Base-by-base conservation (phyloP, 371 early-diverging fungal species). In the Fennellomyces sp. region DNA sequence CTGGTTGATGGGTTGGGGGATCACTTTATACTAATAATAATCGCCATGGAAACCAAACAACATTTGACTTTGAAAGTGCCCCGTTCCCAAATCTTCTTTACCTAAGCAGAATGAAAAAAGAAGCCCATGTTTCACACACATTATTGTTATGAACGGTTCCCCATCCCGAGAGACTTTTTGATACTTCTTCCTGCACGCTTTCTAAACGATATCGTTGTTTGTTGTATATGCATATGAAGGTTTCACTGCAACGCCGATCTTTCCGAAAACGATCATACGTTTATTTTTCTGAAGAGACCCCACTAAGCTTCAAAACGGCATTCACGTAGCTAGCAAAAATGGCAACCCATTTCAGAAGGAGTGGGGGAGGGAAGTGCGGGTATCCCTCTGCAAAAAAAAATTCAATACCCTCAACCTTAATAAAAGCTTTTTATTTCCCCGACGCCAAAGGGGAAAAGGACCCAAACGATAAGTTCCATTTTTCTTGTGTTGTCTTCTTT, bases 181-280 rank as follows among this genome's bases (percentile, higher is more conserved):
- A 33, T 33, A 33, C 35, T 33, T 33, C 13, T 6, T 33, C 35
- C 35, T 13, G 13, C 13, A 6, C 35, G 13, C 13, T 6, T 33
- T 33, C 8, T 6, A 33, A 6, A 33, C n/a, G n/a, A n/a, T n/a
- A n/a, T n/a, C n/a, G n/a, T n/a, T 33, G 35, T 33, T 33, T 33
- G 35, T 33, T 33, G 35, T 45, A 21, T 45, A 21, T 45, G 45
- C 17, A 21, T 7, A 45, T 21, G 45, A 45, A 45, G 23, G 45
- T 23, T 21, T 21, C 45, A 21, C 23, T 45, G 23, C 17, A 39
- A 45, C 45, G 25, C 45, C 45, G 45, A 45, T 45, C 45, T 45
- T 45, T 45, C 45, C 45, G 45, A 45, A 45, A 45, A 45, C 45
- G 45, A 45, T 45, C 45, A 45, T 45, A 25, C 45, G 45, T 45